phyloP scores from a whole-genome alignment of 2,329 filamentous ascomycete species.

The Curvularia lunata region DNA sequence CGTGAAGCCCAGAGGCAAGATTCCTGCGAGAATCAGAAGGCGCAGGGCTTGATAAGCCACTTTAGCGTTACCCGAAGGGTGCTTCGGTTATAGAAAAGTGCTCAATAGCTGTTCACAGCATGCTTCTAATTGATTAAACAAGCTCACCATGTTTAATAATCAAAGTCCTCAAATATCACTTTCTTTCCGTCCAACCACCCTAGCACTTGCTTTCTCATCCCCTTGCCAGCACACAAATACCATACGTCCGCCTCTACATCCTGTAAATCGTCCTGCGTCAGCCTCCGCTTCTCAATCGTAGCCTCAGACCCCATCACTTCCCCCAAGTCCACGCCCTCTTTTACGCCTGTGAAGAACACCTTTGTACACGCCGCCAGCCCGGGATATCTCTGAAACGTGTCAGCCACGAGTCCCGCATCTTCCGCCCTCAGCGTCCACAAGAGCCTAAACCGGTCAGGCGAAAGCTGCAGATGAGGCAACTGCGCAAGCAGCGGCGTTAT shows the following conservation, averaged over 20 bases:
- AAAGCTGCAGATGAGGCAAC: conserved; percentile 48
- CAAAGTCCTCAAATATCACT: conserved; percentile 60
- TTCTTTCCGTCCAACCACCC: conserved; percentile 57
- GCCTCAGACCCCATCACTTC: conserved; percentile 44
- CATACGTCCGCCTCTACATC: conserved; percentile 53
- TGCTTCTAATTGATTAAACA: not conserved
- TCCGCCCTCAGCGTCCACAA: conserved; percentile 70
- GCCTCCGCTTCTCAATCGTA: conserved; percentile 53
- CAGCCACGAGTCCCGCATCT: conserved; percentile 68
- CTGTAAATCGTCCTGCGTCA: conserved; percentile 55
- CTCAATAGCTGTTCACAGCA: no score
- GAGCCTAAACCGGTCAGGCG: conserved; percentile 55
- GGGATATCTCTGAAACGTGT: conserved; percentile 62
- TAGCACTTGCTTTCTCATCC: conserved; percentile 57
- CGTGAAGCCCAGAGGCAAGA: conserved; percentile 8
- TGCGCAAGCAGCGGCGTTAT: conserved; percentile 83
- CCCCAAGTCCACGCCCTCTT: conserved; percentile 22
- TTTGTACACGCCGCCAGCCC: conserved; percentile 60
- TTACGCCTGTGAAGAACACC: conserved; percentile 69
- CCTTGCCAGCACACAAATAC: conserved; percentile 65
- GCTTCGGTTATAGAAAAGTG: not conserved
- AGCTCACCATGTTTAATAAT: conserved; percentile 31
- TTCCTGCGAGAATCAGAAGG: conserved; percentile 14
- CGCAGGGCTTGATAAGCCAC: not conserved
- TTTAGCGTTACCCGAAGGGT: not conserved